Evolutionary conservation across 805 yeast genomes (phyloP), one percentile per base, ranked within the genome.

Genomic region (Pachysolen tannophilus): DNA sequence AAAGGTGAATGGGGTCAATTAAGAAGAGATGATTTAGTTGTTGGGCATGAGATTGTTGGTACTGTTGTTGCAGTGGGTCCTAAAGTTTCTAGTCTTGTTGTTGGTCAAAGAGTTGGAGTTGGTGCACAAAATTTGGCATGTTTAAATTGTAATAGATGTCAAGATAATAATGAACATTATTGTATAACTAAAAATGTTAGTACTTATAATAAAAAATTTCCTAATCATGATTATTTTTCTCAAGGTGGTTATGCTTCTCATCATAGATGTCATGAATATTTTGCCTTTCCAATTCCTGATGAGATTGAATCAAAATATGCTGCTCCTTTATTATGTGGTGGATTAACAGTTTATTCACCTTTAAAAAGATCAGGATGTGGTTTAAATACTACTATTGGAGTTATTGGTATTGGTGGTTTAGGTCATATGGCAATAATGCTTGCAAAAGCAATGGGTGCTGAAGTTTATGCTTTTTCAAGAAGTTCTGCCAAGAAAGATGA

Each of bases 371-470:
- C 52, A n/a, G 67, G 65, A 25, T 63, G 60, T 46, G 72, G 68
- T 37, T 64, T 67, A 32, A 75, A 74, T 34, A 62, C 61, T 41
- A 63, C 58, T 34, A 72, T 72, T 32, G 79, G 75, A 44, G 60
- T 75, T 41, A 56, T 71, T 33, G 78, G 77, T 41, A 65, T 71
- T 43, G 78, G 78, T 48, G 78, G 78, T 29, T 59, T 72, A 43
- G 78, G 78, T 20, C 76, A 70, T 51, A 61, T 70, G 66, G 76
- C 75, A 28, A 53, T 71, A 35, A 61, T 67, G 48, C 67, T 75
- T 40, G 76, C 79, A 26, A 67, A 70, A 43, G 79, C 79, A 6
- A 50, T 75, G 49, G 81, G 80, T 35, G 77, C 78, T 20, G 67
- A 72, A 41, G 80, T 75, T 20, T 61, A 66, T 33, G 79, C 76